Conservation (phyloP, 2,329 filamentous ascomycete species). For the Proliferodiscus dingleyae region DNA sequence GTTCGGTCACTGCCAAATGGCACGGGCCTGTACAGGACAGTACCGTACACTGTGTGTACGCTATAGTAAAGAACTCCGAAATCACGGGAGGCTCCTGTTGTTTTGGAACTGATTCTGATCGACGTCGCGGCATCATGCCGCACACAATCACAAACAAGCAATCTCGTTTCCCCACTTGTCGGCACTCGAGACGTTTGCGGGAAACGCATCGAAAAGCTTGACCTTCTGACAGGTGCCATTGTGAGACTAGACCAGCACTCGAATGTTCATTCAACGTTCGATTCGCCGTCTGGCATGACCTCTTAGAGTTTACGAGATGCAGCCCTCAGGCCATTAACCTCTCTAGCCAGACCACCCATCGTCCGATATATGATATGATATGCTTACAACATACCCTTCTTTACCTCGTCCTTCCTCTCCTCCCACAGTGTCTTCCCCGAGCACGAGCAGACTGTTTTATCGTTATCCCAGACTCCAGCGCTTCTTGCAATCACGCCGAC, state of each 20-base stretch:
- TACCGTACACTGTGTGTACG: too few relatives aligned
- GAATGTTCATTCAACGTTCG: slow-evolving; percentile 7
- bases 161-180: slow-evolving; percentile 11
- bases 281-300: slow-evolving; percentile 14
- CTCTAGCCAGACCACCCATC: slow-evolving; percentile 6
- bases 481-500: slow-evolving; percentile 93
- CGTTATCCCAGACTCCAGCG: slow-evolving; percentile 97
- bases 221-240: slow-evolving; percentile 22
- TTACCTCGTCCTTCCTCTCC: slow-evolving; percentile 83
- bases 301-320: slow-evolving; percentile 3
- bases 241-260: slow-evolving; percentile 11
- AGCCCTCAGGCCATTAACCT: slow-evolving; percentile 8
- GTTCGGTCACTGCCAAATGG: too few relatives aligned
- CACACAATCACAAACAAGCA: slow-evolving; percentile 18
- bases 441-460: slow-evolving; percentile 97
- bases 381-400: slow-evolving; percentile 88
- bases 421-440: slow-evolving; percentile 98
- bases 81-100: background rate
- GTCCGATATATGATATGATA: slow-evolving; percentile 23
- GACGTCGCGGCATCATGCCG: slow-evolving; percentile 8
- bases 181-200: slow-evolving; percentile 15
- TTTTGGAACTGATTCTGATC: slow-evolving; percentile 19
- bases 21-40: too few relatives aligned
- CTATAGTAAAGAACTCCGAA: too few relatives aligned
- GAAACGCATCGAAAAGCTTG: slow-evolving; percentile 22